phyloP scores from a whole-genome alignment of 2,329 filamentous ascomycete species.

The Verticillium longisporum region DNA sequence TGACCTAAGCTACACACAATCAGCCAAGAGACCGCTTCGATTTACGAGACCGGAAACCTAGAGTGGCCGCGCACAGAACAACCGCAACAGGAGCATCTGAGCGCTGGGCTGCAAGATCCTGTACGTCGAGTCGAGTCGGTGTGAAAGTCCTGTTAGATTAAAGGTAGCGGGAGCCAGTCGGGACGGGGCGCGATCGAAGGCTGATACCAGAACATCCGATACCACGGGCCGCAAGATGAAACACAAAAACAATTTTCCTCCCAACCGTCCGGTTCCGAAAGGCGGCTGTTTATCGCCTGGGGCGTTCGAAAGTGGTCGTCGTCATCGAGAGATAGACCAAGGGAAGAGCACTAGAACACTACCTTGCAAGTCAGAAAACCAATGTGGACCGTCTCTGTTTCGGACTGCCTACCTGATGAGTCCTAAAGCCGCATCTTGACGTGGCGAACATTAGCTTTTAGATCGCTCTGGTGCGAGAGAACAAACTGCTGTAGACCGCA shows the following conservation, averaged over 20 bases:
- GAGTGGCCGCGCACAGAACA: background rate
- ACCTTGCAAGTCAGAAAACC: background rate
- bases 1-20: background rate
- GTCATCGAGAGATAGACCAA: background rate
- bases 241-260: background rate
- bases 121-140: conserved; percentile 3
- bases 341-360: background rate
- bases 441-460: conserved; percentile 51
- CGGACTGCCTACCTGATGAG: conserved; percentile 9
- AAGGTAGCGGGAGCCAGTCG: background rate
- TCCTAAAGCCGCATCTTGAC: conserved; percentile 41
- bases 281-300: background rate
- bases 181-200: background rate
- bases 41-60: background rate
- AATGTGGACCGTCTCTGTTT: background rate
- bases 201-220: background rate
- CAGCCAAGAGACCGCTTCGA: background rate
- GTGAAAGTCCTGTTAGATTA: conserved; percentile 5
- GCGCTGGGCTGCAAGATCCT: background rate
- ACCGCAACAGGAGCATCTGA: background rate
- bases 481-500: conserved; percentile 96
- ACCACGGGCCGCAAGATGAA: background rate
- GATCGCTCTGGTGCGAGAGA: conserved; percentile 78
- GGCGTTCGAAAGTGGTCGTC: background rate
- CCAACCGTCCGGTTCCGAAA: background rate